phyloP scores from a whole-genome alignment of 2,329 filamentous ascomycete species.

The Verticillium alfalfae region DNA sequence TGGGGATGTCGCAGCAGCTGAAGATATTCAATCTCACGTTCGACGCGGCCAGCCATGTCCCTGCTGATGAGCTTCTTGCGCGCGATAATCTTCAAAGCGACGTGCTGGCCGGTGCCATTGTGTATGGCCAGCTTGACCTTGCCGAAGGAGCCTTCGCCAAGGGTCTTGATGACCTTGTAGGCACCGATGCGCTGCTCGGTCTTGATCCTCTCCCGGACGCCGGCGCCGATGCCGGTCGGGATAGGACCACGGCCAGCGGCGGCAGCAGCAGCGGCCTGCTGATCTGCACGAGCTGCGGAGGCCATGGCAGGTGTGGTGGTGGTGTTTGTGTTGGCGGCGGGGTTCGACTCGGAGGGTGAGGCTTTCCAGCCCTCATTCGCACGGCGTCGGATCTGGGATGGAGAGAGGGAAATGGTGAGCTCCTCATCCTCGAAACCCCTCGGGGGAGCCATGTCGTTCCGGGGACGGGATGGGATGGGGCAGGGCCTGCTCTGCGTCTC shows the following conservation, averaged over 20 bases:
- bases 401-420: conserved; percentile 57
- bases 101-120: conserved; percentile 86
- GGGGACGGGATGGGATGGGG: conserved; percentile 3
- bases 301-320: conserved; percentile 17
- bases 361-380: conserved; percentile 26
- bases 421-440: conserved; percentile 72
- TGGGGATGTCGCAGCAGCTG: conserved; percentile 93
- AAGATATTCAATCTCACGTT: conserved; percentile 96
- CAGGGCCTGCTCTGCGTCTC: not conserved
- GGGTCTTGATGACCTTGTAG: conserved; percentile 83
- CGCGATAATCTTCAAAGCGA: conserved; percentile 96
- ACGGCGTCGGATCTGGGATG: conserved; percentile 54
- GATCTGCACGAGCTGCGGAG: conserved; percentile 12
- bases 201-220: conserved; percentile 43
- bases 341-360: conserved; percentile 14
- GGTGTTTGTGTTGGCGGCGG: conserved; percentile 19
- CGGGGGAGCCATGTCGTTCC: conserved; percentile 36
- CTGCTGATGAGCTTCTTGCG: conserved; percentile 92
- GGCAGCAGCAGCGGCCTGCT: conserved; percentile 7
- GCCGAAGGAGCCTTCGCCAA: conserved; percentile 95
- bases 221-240: conserved; percentile 15
- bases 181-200: conserved; percentile 82
- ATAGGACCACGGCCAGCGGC: conserved; percentile 7
- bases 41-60: conserved; percentile 96
- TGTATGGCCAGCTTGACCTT: conserved; percentile 98